Percentiles rank a stretch among this genome's conserved stretches.
phyloP scores from a whole-genome alignment of 192 early-diverging fungal species.

The Umbelopsis sp. region DNA sequence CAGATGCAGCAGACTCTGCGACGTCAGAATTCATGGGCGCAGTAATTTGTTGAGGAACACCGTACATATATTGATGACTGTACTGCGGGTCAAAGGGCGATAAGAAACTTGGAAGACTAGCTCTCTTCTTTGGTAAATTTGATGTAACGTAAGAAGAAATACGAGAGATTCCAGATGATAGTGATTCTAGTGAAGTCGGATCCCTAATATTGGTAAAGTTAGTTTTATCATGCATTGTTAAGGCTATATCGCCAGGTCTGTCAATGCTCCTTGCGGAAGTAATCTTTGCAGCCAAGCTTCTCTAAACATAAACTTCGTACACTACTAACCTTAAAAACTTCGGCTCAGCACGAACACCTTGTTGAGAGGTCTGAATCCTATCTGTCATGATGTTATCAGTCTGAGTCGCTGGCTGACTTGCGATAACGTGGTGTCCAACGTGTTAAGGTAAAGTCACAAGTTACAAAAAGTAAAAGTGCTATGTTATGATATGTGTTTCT shows the following conservation, averaged over 20 bases:
- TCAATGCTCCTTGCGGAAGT: no score
- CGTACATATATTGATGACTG: constrained; percentile 7
- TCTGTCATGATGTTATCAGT: constrained; percentile 9
- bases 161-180: constrained; percentile 63
- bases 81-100: constrained; percentile 27
- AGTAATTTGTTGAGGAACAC: background rate
- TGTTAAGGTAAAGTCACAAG: constrained; percentile 6
- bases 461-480: background rate
- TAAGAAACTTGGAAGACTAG: constrained; percentile 19
- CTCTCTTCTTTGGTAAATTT: constrained; percentile 52
- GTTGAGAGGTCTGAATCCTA: constrained; percentile 3
- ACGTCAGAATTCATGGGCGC: background rate
- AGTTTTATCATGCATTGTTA: background rate
- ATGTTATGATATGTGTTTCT: background rate
- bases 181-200: constrained; percentile 61
- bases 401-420: constrained; percentile 8
- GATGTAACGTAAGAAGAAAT: constrained; percentile 66
- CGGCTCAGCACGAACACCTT: constrained; percentile 52
- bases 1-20: background rate
- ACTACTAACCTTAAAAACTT: constrained; percentile 49
- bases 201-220: constrained; percentile 43
- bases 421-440: constrained; percentile 9
- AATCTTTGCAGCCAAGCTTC: no score
- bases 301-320: background rate
- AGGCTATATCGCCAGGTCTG: no score